Percentiles rank a stretch among this genome's conserved stretches.
Evolutionary conservation across 441 rosid species (phyloP).

Genomic region (Capsella rubella): DNA sequence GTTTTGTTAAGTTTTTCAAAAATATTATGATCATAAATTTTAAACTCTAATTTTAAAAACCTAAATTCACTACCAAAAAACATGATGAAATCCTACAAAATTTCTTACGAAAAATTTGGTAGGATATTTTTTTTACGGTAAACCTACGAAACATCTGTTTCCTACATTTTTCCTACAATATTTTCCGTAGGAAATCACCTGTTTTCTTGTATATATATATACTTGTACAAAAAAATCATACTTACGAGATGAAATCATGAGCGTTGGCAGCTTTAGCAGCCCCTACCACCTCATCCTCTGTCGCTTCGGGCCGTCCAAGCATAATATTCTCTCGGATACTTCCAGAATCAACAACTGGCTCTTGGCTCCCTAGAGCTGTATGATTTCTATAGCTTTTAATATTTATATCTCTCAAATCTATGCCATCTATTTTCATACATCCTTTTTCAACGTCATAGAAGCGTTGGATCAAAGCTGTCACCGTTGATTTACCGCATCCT

Average conservation of each 20-base stretch:
- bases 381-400: slow-evolving; percentile 75
- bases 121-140: no score
- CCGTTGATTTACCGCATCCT: slow-evolving; percentile 90
- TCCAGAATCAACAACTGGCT: slow-evolving; percentile 81
- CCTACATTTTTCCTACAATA: no score
- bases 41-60: no score
- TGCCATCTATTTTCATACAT: slow-evolving; percentile 65
- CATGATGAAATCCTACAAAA: no score
- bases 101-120: no score
- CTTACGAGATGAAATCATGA: slow-evolving; percentile 89
- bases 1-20: background rate
- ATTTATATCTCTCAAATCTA: slow-evolving; percentile 68
- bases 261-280: slow-evolving; percentile 94
- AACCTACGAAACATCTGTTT: background rate
- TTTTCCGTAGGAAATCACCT: no score
- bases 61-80: no score
- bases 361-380: slow-evolving; percentile 83
- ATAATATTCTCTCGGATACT: slow-evolving; percentile 73
- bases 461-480: slow-evolving; percentile 79
- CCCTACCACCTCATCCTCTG: slow-evolving; percentile 70
- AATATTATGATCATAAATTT: background rate
- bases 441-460: slow-evolving; percentile 80
- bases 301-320: slow-evolving; percentile 72
- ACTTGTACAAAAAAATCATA: background rate
- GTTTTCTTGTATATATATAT: background rate